phyloP scores from a whole-genome alignment of 768 basidiomycete species.

The Leccinum broughii region DNA sequence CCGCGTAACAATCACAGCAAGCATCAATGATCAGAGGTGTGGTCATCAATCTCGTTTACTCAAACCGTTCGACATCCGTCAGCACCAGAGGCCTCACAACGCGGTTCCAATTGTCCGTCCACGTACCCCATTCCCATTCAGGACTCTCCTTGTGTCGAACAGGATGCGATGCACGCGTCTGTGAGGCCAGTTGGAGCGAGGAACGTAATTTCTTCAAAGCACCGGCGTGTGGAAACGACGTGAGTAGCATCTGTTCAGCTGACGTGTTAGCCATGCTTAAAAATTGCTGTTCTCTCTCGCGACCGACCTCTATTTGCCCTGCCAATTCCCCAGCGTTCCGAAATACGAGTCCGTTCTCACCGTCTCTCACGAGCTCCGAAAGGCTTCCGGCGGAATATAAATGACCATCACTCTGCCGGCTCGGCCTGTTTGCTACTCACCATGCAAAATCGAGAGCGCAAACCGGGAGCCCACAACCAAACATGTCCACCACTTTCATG shows the following conservation, averaged over 20 bases:
- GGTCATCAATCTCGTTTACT: conserved; percentile 9
- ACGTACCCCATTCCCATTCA: conserved; percentile 65
- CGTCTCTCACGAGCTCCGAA: conserved; percentile 81
- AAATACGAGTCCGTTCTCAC: conserved; percentile 84
- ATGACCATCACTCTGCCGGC: neutral
- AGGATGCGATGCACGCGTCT: conserved; percentile 24
- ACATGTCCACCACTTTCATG: conserved; percentile 99
- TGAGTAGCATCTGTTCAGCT: conserved; percentile 51
- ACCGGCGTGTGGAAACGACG: conserved; percentile 57
- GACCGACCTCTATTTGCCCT: conserved; percentile 56
- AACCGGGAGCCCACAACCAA: conserved; percentile 93
- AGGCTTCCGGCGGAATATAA: conserved; percentile 49
- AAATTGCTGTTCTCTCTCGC: neutral
- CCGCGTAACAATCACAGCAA: conserved; percentile 6
- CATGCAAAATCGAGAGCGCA: conserved; percentile 86
- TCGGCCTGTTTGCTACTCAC: conserved; percentile 44
- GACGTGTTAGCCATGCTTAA: neutral
- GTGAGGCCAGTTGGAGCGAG: conserved; percentile 43
- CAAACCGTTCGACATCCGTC: conserved; percentile 29
- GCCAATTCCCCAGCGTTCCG: conserved; percentile 65
- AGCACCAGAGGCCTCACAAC: conserved; percentile 60
- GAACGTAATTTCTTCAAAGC: conserved; percentile 52
- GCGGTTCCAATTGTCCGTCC: conserved; percentile 85
- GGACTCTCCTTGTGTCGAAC: conserved; percentile 24
- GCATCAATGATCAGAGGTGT: neutral